Evolutionary conservation across 225 moss, liverwort and hornwort genomes (phyloP).

Genomic region (Physcomitrellopsis africana): DNA sequence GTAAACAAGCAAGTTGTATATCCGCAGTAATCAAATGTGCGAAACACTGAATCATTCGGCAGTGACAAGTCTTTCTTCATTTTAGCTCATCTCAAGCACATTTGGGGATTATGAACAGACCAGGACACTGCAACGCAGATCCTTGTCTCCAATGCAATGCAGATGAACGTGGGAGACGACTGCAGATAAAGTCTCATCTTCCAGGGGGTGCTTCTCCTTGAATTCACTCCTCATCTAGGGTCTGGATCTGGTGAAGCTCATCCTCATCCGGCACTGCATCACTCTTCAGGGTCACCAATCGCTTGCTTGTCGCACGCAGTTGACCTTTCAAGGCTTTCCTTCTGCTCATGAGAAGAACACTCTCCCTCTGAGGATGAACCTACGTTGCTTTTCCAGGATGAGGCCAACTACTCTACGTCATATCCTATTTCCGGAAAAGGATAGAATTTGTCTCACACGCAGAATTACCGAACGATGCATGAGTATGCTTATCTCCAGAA

Average conservation of each 20-base stretch:
- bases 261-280: conserved; percentile 52
- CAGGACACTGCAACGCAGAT: too few species aligned
- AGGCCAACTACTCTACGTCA: background rate
- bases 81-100: too few species aligned
- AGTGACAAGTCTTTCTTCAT: too few species aligned
- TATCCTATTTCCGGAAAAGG: background rate
- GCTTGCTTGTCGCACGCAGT: conserved; percentile 49
- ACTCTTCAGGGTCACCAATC: conserved; percentile 49
- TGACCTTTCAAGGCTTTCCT: conserved; percentile 55
- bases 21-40: too few species aligned
- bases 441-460: background rate
- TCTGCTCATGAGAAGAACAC: conserved; percentile 31
- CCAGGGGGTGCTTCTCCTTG: conserved; percentile 42
- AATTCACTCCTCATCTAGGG: conserved; percentile 45
- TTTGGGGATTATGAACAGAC: too few species aligned
- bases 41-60: too few species aligned
- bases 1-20: too few species aligned
- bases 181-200: too few species aligned
- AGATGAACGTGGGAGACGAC: too few species aligned
- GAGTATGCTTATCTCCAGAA: conserved; percentile 42
- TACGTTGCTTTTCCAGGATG: too few species aligned
- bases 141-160: too few species aligned
- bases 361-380: background rate
- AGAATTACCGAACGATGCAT: background rate
- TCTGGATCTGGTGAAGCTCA: conserved; percentile 47